Evolutionary conservation across 1,284 basidiomycete genomes (phyloP).

Genomic region (Trametes sp.): DNA sequence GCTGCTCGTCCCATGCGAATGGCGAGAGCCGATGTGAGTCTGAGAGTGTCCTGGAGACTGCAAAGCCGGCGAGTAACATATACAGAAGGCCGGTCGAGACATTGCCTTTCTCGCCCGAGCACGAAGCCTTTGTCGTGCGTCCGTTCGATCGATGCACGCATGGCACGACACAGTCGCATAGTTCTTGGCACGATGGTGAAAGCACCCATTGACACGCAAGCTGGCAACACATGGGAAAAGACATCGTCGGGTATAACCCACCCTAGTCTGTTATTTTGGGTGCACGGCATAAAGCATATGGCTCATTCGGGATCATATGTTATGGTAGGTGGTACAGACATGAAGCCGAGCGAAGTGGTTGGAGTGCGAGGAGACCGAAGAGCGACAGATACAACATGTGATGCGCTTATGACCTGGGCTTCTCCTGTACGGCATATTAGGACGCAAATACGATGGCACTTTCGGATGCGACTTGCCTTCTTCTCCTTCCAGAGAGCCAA

Average conservation of each 20-base stretch:
- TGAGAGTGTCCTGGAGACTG: too few species aligned
- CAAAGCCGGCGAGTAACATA: too few species aligned
- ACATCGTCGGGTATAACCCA: conserved; percentile 11
- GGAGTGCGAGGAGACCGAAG: conserved; percentile 30
- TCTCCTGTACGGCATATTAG: conserved; percentile 65
- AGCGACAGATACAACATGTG: conserved; percentile 23
- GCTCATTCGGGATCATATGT: conserved; percentile 52
- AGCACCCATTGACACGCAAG: too few species aligned
- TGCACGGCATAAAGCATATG: conserved; percentile 34
- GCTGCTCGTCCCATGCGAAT: too few species aligned
- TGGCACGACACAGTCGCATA: too few species aligned
- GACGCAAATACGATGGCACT: conserved; percentile 5
- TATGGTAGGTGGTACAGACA: conserved; percentile 39
- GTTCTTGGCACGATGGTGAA: too few species aligned
- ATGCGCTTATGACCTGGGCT: conserved; percentile 82
- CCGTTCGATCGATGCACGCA: too few species aligned
- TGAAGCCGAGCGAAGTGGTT: conserved; percentile 30
- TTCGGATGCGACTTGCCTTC: conserved; percentile 69
- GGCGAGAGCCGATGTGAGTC: too few species aligned
- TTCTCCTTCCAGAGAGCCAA: conserved; percentile 99
- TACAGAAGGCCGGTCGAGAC: too few species aligned
- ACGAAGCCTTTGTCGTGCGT: too few species aligned
- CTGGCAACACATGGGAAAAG: conserved; percentile 11
- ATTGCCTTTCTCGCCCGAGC: too few species aligned
- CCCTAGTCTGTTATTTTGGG: conserved; percentile 15